Percentiles rank a stretch among this genome's conserved stretches.
Evolutionary conservation across 441 rosid species (phyloP).

Genomic region (Euphorbia celastroides): DNA sequence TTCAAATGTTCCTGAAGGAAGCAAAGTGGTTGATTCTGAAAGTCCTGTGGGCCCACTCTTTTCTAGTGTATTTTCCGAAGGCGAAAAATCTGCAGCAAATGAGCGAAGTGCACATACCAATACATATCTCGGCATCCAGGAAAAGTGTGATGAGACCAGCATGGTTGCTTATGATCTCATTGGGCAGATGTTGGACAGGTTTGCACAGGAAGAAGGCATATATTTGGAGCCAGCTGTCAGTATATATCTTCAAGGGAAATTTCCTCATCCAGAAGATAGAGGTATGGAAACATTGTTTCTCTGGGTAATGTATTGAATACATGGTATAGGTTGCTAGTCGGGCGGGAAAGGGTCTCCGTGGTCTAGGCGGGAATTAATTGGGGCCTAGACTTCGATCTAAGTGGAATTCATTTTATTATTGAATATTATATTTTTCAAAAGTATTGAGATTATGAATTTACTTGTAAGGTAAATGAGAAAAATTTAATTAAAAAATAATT

Average conservation of each 20-base stretch:
- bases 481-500: too few species aligned
- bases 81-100: slow-evolving; percentile 19
- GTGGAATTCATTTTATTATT: too few species aligned
- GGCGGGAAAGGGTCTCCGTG: too few species aligned
- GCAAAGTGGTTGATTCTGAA: slow-evolving; percentile 25
- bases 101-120: slow-evolving; percentile 30
- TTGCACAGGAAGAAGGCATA: slow-evolving; percentile 41
- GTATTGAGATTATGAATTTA: too few species aligned
- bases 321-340: too few species aligned
- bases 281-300: slow-evolving; percentile 25
- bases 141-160: slow-evolving; percentile 64
- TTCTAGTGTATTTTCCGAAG: slow-evolving; percentile 21
- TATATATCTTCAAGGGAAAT: slow-evolving; percentile 46
- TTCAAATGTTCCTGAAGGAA: slow-evolving; percentile 15
- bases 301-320: too few species aligned
- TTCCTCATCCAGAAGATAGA: slow-evolving; percentile 32
- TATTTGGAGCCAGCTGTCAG: slow-evolving; percentile 30
- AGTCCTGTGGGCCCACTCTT: slow-evolving; percentile 14
- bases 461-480: too few species aligned
- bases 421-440: too few species aligned
- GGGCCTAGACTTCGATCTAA: too few species aligned
- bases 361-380: too few species aligned
- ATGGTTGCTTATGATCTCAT: slow-evolving; percentile 63
- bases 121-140: slow-evolving; percentile 65
- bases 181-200: slow-evolving; percentile 50